Conservation (phyloP, 371 early-diverging fungal species). For the Chytridium lagenaria region DNA sequence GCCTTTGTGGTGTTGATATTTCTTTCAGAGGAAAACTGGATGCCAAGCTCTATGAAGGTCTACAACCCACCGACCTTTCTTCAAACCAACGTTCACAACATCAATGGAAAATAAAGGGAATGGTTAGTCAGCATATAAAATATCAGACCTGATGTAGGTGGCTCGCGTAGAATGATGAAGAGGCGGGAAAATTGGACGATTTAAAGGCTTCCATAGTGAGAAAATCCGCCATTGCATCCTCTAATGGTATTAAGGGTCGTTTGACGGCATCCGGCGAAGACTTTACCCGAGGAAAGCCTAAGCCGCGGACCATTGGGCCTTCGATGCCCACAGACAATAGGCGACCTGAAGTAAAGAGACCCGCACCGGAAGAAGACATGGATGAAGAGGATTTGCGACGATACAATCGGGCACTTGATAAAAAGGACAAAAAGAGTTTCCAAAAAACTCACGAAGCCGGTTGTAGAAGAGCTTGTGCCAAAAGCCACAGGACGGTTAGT, state of each 20-base stretch:
- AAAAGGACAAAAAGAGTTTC: slow-evolving; percentile 57
- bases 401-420: slow-evolving; percentile 48
- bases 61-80: slow-evolving; percentile 67
- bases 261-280: neutral
- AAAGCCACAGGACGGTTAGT: slow-evolving; percentile 73
- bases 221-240: neutral
- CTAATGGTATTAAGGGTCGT: neutral
- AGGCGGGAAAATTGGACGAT: slow-evolving; percentile 3
- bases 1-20: neutral
- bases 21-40: slow-evolving; percentile 21
- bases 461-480: slow-evolving; percentile 82
- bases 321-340: neutral
- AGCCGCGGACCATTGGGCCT: neutral
- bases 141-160: too few relatives aligned
- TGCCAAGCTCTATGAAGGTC: slow-evolving; percentile 52
- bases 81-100: slow-evolving; percentile 71
- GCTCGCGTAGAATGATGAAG: slow-evolving; percentile 7
- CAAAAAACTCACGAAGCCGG: slow-evolving; percentile 64
- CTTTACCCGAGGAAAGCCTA: neutral
- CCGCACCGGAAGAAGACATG: slow-evolving; percentile 50
- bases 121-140: too few relatives aligned
- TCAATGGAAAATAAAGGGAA: slow-evolving; percentile 77
- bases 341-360: neutral
- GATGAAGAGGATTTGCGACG: slow-evolving; percentile 67
- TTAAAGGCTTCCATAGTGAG: slow-evolving; percentile 1